phyloP scores from a whole-genome alignment of 345 rosid species.

The Garcia nutans region DNA sequence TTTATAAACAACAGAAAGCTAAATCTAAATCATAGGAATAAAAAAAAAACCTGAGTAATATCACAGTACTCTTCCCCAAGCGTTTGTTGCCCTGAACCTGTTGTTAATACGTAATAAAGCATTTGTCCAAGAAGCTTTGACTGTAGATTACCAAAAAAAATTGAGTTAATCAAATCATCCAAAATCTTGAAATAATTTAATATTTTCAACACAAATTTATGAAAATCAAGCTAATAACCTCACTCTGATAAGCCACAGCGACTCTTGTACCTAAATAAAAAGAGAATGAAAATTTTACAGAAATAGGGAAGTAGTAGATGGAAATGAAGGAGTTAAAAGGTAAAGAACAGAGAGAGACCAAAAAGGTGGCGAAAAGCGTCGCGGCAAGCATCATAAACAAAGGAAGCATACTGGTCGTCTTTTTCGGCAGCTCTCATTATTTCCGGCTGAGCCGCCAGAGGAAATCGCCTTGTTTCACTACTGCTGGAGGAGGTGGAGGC shows the following conservation, averaged over 20 bases:
- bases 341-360: conserved; percentile 36
- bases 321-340: conserved; percentile 2
- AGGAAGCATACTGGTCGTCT: conserved; percentile 93
- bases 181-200: not conserved
- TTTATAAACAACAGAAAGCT: not conserved
- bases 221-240: conserved; percentile 42
- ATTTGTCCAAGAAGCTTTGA: conserved; percentile 83
- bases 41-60: conserved; percentile 66
- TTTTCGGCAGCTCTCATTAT: conserved; percentile 97
- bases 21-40: not conserved
- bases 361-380: conserved; percentile 88
- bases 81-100: conserved; percentile 94
- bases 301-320: not conserved
- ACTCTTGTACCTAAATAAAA: conserved; percentile 65
- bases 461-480: conserved; percentile 49
- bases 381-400: conserved; percentile 89
- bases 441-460: conserved; percentile 85
- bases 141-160: conserved; percentile 32
- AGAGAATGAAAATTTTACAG: not conserved
- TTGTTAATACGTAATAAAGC: conserved; percentile 85
- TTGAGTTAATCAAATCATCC: not conserved
- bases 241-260: conserved; percentile 85
- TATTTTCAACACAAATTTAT: not conserved
- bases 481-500: conserved; percentile 6
- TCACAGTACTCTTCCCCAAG: conserved; percentile 97